Evolutionary conservation across 2,329 filamentous ascomycete genomes (phyloP), one percentile per base, ranked within the genome.

Genomic region (Colletotrichum tofieldiae): DNA sequence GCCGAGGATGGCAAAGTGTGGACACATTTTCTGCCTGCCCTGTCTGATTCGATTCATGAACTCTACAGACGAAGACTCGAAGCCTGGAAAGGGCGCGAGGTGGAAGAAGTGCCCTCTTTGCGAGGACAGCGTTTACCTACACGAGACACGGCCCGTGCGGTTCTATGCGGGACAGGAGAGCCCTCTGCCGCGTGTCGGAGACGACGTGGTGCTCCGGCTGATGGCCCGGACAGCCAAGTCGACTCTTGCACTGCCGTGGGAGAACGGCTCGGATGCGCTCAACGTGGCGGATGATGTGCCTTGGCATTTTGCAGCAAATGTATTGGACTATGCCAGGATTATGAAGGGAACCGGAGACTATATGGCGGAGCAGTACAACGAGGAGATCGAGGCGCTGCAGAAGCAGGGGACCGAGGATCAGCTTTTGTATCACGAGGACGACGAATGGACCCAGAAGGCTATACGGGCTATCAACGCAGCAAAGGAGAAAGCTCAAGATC

Each of bases 41-140:
- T 99, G 96, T 80, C 84, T 98, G 73, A 94, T 98, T 74, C 93
- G 96, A 61, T 99, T 97, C 81, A 98, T 99, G 94, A 94, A 97
- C 77, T 93, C 95, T 16, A 90, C 92, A 3, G 92, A 93, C 68
- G 92, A 93, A n/a, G 92, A 93, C 43, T 83, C 84, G 11, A 88
- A 87, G 70, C 85, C 89, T 12, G 91, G 92, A 74, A 95, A 92
- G 83, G 92, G 90, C 77, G 86, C 93, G 39, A 88, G 93, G 66
- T 98, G 94, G 90, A 97, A 97, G 84, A 98, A 97, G 80, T 99
- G 96, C 77, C 96, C 96, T 0, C 95, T 99, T 43, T 99, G 96
- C 81, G 96, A 94, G 84, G 96, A 99, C 81, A 92, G 90, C 59
- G 90, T 99, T n/a, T 97, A 96, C 79, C 88, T 95, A n/a, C 93